These are phyloP conservation scores for Globisporangium canariense DNA, from an alignment of 352 stramenopile genomes.

Conservation along the genomic window DNA sequence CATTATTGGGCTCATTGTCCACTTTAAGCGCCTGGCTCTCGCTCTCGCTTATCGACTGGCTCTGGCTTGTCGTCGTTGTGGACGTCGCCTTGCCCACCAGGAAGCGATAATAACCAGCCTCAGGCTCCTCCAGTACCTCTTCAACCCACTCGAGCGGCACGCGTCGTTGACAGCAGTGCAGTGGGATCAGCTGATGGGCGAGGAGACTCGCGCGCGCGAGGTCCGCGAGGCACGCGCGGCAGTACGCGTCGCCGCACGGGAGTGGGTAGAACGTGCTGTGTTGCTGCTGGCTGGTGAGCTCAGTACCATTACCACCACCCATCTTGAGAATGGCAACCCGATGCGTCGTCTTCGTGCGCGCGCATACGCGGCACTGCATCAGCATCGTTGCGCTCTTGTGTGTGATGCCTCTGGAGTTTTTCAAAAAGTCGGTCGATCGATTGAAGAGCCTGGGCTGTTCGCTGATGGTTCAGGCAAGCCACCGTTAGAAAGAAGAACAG, in stretches of 20 bases:
- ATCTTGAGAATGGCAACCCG: background rate
- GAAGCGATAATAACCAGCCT: slow-evolving; percentile 42
- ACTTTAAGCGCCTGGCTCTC: background rate
- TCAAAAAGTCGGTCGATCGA: background rate
- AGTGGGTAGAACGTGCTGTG: slow-evolving; percentile 28
- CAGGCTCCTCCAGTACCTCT: slow-evolving; percentile 27
- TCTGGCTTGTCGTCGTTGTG: background rate
- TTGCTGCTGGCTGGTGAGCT: background rate
- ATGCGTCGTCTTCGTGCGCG: background rate
- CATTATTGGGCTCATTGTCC: background rate
- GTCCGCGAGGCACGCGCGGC: slow-evolving; percentile 25
- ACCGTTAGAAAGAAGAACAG: slow-evolving; percentile 1
- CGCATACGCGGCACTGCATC: slow-evolving; percentile 6
- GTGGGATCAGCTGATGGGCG: slow-evolving; percentile 19
- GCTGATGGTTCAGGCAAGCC: background rate
- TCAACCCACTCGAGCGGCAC: slow-evolving; percentile 29
- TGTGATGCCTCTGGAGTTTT: background rate
- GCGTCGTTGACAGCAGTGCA: slow-evolving; percentile 34
- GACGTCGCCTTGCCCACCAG: slow-evolving; percentile 17
- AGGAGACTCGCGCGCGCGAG: slow-evolving; percentile 22
- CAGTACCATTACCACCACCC: background rate
- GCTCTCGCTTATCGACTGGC: background rate
- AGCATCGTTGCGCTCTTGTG: background rate
- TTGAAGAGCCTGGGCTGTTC: background rate
- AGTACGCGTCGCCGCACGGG: slow-evolving; percentile 36